A percentile compares a stretch with the other conserved stretches of the same genome.
Evolutionary conservation across 306 rosid genomes (phyloP).

Genomic region (Pueraria montana): DNA sequence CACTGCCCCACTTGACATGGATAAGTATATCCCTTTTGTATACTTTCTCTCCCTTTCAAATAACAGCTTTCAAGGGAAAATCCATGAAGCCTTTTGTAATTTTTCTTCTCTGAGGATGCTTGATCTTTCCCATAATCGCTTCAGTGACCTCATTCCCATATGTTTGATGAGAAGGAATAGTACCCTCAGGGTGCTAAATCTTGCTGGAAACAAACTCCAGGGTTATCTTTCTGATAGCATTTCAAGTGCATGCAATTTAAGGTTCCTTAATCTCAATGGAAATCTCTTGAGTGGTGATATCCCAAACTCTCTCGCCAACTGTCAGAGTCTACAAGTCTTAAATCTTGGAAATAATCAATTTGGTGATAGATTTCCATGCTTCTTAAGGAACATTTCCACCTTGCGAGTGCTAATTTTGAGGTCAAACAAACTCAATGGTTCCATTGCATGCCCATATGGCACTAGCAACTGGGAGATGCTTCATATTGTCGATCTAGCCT

Average conservation of each 20-base stretch:
- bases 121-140: slow-evolving; percentile 52
- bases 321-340: slow-evolving; percentile 38
- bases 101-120: slow-evolving; percentile 34
- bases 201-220: slow-evolving; percentile 39
- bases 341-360: slow-evolving; percentile 43
- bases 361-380: slow-evolving; percentile 40
- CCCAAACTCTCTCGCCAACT: slow-evolving; percentile 50
- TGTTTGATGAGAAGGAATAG: slow-evolving; percentile 33
- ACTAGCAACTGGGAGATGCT: slow-evolving; percentile 39
- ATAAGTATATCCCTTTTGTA: neutral
- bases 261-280: slow-evolving; percentile 45
- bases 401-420: slow-evolving; percentile 36
- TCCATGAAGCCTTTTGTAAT: slow-evolving; percentile 44
- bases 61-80: slow-evolving; percentile 7
- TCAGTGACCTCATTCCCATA: slow-evolving; percentile 38
- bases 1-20: slow-evolving; percentile 34
- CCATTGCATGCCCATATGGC: slow-evolving; percentile 38
- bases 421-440: neutral
- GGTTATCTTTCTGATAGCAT: slow-evolving; percentile 37
- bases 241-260: slow-evolving; percentile 20
- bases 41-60: slow-evolving; percentile 18
- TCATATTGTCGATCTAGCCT: slow-evolving; percentile 48
- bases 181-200: slow-evolving; percentile 22
- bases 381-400: slow-evolving; percentile 39
- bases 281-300: slow-evolving; percentile 37